Base-by-base conservation (phyloP, 176 grass and related monocot species). In the Musa acuminata region DNA sequence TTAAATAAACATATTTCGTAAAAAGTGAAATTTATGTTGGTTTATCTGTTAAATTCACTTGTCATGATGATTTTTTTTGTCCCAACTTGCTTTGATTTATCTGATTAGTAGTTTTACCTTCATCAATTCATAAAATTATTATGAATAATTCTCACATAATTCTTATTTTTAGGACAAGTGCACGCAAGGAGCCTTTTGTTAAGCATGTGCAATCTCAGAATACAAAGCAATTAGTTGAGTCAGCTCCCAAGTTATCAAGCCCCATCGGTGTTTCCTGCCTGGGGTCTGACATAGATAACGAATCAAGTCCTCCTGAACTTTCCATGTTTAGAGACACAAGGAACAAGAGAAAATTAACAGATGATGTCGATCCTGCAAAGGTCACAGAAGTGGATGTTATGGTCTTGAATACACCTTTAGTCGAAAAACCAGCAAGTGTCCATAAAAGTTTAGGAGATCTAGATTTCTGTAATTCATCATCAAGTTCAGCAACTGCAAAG, bases 221-320 rank as follows among this genome's bases (percentile, higher is more conserved):
- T 52, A 77, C 1, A 49, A 63, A 65, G 13, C 75, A 66, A 49
- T 21, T 53, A 25, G 8, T 16, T 53, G 75, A 65, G 60, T 27
- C 20, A 65, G 21, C 0, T 65, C 43, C 58, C 48, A 77, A 52
- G 48, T 20, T 65, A 8, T 6, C 21, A 16, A 21, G 50, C 49
- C 13, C n/a, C 11, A 17, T 8, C 19, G 12, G 11, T 69, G 26
- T 52, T 29, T 75, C 83, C 19, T 70, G 59, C 62, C 27, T 65
- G 24, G 26, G 76, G 73, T 80, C 80, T 74, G 83, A 75, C 50
- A 29, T 14, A 64, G 79, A 73, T 72, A 51, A 69, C 72, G 53
- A 71, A 80, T 67, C 48, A 1, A 85, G 72, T 53, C 67, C 62
- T 51, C 67, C 62, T 51, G 77, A 84, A 71, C 66, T 77, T 82